These are phyloP conservation scores for Capillidium rhysosporum DNA, from an alignment of 371 early-diverging fungal genomes.

Conservation along the genomic window DNA sequence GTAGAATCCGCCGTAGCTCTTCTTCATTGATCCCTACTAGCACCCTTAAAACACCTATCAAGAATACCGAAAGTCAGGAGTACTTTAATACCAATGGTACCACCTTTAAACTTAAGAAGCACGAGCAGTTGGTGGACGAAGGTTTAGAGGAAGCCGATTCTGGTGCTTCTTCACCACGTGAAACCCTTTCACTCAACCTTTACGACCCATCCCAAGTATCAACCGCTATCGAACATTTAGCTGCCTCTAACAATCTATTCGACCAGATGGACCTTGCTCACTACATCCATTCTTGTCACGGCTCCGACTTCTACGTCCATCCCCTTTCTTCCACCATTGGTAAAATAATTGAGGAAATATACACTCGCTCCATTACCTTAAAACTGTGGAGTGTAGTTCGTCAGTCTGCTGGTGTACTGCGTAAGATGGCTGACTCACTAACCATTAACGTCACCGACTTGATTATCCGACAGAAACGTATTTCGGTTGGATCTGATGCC, in stretches of 20 bases:
- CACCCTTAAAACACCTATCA: slow-evolving; percentile 7
- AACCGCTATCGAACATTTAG: slow-evolving; percentile 36
- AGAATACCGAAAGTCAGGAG: slow-evolving; percentile 8
- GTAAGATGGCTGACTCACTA: slow-evolving; percentile 49
- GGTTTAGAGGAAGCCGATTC: slow-evolving; percentile 10
- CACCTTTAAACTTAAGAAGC: slow-evolving; percentile 28
- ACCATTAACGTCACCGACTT: slow-evolving; percentile 68
- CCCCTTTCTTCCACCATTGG: slow-evolving; percentile 30
- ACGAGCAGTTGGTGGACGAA: slow-evolving; percentile 9
- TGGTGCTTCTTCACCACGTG: slow-evolving; percentile 14
- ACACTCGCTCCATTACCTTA: slow-evolving; percentile 45
- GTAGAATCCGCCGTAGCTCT: slow-evolving; percentile 2
- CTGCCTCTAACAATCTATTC: slow-evolving; percentile 45
- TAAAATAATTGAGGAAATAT: slow-evolving; percentile 58
- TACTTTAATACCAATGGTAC: slow-evolving; percentile 8
- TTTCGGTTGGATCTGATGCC: slow-evolving; percentile 53
- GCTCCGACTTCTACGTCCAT: slow-evolving; percentile 25
- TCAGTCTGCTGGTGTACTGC: slow-evolving; percentile 54
- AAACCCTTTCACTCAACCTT: slow-evolving; percentile 36
- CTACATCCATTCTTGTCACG: slow-evolving; percentile 54
- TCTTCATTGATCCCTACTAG: slow-evolving; percentile 2
- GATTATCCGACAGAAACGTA: slow-evolving; percentile 56
- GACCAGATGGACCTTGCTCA: slow-evolving; percentile 70
- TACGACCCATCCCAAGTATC: slow-evolving; percentile 38
- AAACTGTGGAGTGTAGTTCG: slow-evolving; percentile 69